Conservation (phyloP, 2,329 filamentous ascomycete genomes). For the Cladophialophora chaetospira region DNA sequence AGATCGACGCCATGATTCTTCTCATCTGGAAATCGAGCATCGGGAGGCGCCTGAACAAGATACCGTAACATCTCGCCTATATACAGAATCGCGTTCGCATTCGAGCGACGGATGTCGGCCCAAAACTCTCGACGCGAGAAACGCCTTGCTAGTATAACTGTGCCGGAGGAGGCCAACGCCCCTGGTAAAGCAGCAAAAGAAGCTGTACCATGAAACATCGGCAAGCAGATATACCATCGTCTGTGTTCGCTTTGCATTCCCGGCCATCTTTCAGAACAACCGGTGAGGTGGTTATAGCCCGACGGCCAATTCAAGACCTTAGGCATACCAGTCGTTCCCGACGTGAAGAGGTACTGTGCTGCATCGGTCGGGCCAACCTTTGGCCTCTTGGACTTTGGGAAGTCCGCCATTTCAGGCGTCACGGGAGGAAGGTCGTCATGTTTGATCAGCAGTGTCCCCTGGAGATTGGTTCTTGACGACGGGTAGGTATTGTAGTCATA, state of each 20-base stretch:
- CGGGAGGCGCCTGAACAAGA: constrained; percentile 25
- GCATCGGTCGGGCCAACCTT: constrained; percentile 23
- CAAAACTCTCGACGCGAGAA: constrained; percentile 31
- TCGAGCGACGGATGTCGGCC: constrained; percentile 23
- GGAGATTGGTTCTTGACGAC: background rate
- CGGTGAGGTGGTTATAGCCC: constrained; percentile 14
- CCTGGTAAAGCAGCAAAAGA: constrained; percentile 44
- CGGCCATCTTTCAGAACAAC: constrained; percentile 34
- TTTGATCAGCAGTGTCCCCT: constrained; percentile 2
- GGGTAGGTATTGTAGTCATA: constrained; percentile 25
- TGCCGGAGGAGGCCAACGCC: constrained; percentile 19
- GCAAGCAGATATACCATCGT: constrained; percentile 51
- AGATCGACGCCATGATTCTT: constrained; percentile 24
- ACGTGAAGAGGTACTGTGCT: constrained; percentile 33
- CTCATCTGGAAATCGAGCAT: constrained; percentile 23
- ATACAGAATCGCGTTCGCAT: constrained; percentile 30
- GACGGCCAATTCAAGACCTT: constrained; percentile 30
- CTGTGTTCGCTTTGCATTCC: constrained; percentile 45
- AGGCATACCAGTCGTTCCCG: constrained; percentile 43
- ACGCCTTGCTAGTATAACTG: constrained; percentile 31
- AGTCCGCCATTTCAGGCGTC: constrained; percentile 23
- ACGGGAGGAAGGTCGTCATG: constrained; percentile 20
- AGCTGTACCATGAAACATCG: constrained; percentile 53
- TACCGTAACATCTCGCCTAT: constrained; percentile 33
- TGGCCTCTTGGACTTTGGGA: constrained; percentile 19